Evolutionary conservation across 169 alveolate species (phyloP), one percentile per base, ranked within the genome.

Genomic region (Eimeria necatrix): DNA sequence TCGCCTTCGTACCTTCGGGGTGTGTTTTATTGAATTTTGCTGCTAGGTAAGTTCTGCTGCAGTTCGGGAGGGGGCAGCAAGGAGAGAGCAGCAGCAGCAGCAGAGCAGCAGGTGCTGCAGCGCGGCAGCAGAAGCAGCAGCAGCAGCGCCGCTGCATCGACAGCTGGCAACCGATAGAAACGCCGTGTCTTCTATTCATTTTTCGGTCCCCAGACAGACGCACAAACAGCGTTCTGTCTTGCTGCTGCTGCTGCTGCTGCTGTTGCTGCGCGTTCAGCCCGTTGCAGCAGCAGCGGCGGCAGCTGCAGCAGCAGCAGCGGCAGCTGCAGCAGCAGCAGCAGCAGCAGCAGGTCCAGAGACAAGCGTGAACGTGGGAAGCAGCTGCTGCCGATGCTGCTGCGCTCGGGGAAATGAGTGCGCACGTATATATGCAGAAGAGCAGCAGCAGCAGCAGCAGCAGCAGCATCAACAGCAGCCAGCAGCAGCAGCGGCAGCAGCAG

Each of bases 401-500:
- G n/a, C n/a, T n/a, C n/a, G n/a, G n/a, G n/a, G n/a, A n/a, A n/a
- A n/a, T n/a, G n/a, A n/a, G n/a, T n/a, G n/a, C n/a, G n/a, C n/a
- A n/a, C n/a, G n/a, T n/a, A n/a, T n/a, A n/a, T n/a, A n/a, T n/a
- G n/a, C n/a, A n/a, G n/a, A n/a, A n/a, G n/a, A n/a, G n/a, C n/a
- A n/a, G n/a, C n/a, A n/a, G 78, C 78, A 68, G 78, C 46, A 68
- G 41, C 78, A 68, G 32, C 78, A 10, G 78, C 78, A 12, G 41
- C 78, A 9, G 41, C 32, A 68, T 6, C 41, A 20, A 68, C 78
- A 12, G 78, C n/a, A 12, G 78, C 78, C 78, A 78, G 64, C 56
- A 78, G 59, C 87, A 78, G 87, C 87, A 6, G 87, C 87, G 10
- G 87, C 68, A 9, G 49, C 87, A 7, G 87, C 87, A 78, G 64